A percentile compares a stretch with the other conserved stretches of the same genome.
These are phyloP conservation scores for Microthyrium microscopicum DNA, from an alignment of 2,329 filamentous ascomycete species.

Conservation along the genomic window DNA sequence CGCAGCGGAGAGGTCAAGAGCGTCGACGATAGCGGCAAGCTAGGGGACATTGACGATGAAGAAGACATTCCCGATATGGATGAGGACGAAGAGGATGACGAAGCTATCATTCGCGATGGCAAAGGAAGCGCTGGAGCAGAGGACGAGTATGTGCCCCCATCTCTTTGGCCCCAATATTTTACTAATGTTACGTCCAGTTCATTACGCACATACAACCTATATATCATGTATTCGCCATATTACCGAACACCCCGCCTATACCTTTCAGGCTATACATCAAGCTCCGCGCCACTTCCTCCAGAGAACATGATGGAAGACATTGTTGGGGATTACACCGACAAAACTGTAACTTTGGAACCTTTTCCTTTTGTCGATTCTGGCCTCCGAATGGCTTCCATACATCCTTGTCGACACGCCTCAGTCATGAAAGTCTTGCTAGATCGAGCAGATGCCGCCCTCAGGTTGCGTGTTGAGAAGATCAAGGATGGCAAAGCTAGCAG, in stretches of 20 bases:
- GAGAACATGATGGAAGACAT: conserved; percentile 93
- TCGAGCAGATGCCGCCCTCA: conserved; percentile 82
- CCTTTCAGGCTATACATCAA: conserved; percentile 71
- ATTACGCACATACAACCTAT: conserved; percentile 87
- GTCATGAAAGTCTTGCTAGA: conserved; percentile 98
- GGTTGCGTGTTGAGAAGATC: conserved; percentile 71
- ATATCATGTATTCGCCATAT: conserved; percentile 95
- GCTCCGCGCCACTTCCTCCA: conserved; percentile 66
- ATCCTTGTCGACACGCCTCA: conserved; percentile 91
- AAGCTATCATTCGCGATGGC: conserved; percentile 81
- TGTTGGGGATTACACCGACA: conserved; percentile 91
- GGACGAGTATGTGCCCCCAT: conserved; percentile 33
- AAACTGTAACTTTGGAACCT: conserved; percentile 94
- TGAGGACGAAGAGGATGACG: conserved; percentile 82
- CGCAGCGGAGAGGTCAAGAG: conserved; percentile 70
- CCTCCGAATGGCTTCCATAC: conserved; percentile 91
- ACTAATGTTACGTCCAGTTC: conserved; percentile 36
- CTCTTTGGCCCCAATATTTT: background rate
- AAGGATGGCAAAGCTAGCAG: conserved; percentile 41
- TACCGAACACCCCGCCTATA: conserved; percentile 93
- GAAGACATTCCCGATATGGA: conserved; percentile 96
- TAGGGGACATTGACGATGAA: conserved; percentile 59
- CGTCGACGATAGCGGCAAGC: conserved; percentile 74
- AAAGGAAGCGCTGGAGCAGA: conserved; percentile 30
- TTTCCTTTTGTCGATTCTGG: conserved; percentile 86